Base-by-base conservation (phyloP, 2,329 filamentous ascomycete species). In the Celoporthe dispersa region DNA sequence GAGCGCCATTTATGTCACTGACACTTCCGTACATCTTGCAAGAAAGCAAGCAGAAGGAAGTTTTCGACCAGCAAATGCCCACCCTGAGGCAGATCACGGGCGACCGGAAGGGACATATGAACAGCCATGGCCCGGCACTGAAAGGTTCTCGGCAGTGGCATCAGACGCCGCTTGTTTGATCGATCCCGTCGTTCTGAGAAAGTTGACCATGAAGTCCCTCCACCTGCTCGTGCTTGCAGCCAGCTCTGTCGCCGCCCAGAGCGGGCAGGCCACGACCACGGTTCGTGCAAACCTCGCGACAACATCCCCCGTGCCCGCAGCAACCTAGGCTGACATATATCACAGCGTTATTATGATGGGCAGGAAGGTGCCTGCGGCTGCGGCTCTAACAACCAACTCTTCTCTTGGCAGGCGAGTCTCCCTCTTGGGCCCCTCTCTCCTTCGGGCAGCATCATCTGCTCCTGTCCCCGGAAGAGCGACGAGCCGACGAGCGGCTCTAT, bases 331-430 rank as follows among this genome's bases (percentile, higher is more conserved):
- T 65, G 28, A 55, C 31, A 37, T 33, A 7, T 6, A 5, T 16
- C 37, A 12, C 16, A 71, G 70, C 70, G 70, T 16, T 71, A 71
- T 16, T 69, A 70, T n/a, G 68, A 71, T 55, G 70, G 70, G 8
- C 12, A 28, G 16, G 59, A 65, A 35, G 68, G 70, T 5, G 70
- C 70, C 7, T 71, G 68, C 59, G 70, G 70, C 44, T 71, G 70
- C 25, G 70, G 68, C 7, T 44, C 60, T 6, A 48, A 55, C 51
- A 62, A 48, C 35, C 9, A 22, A n/a, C 16, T 53, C 16, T 71
- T 62, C 51, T 60, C 60, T 1, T 71, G 70, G 70, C 70, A 71
- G 64, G 59, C 37, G 48, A 51, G 64, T 41, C 22, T 33, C 55
- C 12, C 51, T n/a, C 66, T 33, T 41, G 28, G 5, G 16, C 44